Evolutionary conservation across 2,329 filamentous ascomycete genomes (phyloP), one percentile per base, ranked within the genome.

Genomic region (Tolypocladium endophyticum): DNA sequence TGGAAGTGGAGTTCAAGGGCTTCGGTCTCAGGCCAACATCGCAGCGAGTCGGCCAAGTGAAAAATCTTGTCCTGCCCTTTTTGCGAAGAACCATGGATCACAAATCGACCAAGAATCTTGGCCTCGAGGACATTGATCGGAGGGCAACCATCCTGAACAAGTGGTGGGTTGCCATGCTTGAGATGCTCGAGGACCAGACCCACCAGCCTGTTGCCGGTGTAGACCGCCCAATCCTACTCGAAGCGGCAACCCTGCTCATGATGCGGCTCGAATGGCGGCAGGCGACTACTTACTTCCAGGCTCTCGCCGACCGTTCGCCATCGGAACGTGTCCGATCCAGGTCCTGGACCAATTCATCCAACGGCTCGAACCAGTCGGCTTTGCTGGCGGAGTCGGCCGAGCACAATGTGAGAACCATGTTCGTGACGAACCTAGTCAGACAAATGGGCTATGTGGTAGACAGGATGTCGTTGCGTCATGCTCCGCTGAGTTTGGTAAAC

Each of bases 391-490:
- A 84, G 68, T 94, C 91, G 5, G 88, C 92, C 14, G 86, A 92
- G 68, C 91, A 96, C 73, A 96, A 95, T 67, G 87, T 96, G 30
- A 85, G 89, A 61, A 93, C 90, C 68, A 92, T 92, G 73, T 96
- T 95, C 71, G 82, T 88, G 39, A 83, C 89, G 64, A 96, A 94
- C 65, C 76, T 97, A 38, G 81, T 91, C 50, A 85, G 87, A 45
- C 92, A 96, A 68, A 89, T 96, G 85, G 81, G 84, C 1, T 88
- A 94, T 64, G 88, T 92, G n/a, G 87, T 96, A 8, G 90, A 94
- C 59, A 93, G 91, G 70, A 88, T 96, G 86, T 92, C 90, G 20
- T 78, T 90, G 67, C 84, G 90, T 56, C 88, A 91, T 61, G 78
- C 78, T 4, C 82, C 83, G 1, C 67, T 78, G 25, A 88, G 85